Conservation (phyloP, 2,329 filamentous ascomycete genomes). For the Phyllosticta citribraziliensis region DNA sequence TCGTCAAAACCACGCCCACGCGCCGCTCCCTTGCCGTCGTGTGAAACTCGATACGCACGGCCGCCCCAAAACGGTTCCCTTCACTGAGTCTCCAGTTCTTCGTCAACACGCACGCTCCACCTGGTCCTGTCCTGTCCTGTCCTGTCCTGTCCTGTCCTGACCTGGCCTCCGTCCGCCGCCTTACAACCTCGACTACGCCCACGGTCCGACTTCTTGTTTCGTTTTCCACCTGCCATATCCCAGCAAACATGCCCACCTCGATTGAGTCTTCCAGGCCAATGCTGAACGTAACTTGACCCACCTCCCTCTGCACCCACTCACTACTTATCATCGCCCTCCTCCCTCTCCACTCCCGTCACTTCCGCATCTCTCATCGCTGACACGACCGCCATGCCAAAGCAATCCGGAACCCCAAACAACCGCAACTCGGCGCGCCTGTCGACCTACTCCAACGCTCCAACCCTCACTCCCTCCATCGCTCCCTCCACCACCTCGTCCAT, state of each 20-base stretch:
- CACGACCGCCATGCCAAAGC: slow-evolving; percentile 14
- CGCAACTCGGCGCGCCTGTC: slow-evolving; percentile 37
- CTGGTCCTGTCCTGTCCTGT: no score
- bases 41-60: background rate
- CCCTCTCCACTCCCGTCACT: slow-evolving; percentile 13
- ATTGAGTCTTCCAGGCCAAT: slow-evolving; percentile 31
- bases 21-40: background rate
- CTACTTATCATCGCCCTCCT: slow-evolving; percentile 15
- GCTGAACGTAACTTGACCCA: slow-evolving; percentile 28
- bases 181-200: background rate
- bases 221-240: background rate
- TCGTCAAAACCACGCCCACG: no score
- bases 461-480: slow-evolving; percentile 41
- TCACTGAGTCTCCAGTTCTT: background rate
- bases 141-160: no score
- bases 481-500: slow-evolving; percentile 27
- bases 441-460: slow-evolving; percentile 42
- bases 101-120: background rate
- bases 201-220: background rate
- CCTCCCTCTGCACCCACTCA: slow-evolving; percentile 13
- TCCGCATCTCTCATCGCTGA: background rate
- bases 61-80: background rate
- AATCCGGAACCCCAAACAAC: slow-evolving; percentile 13
- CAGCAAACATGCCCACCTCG: slow-evolving; percentile 26
- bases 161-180: background rate